Percentiles rank a stretch among this genome's conserved stretches.
These are phyloP conservation scores for Nicotiana undulata DNA, from an alignment of 257 asterid species.

Conservation along the genomic window DNA sequence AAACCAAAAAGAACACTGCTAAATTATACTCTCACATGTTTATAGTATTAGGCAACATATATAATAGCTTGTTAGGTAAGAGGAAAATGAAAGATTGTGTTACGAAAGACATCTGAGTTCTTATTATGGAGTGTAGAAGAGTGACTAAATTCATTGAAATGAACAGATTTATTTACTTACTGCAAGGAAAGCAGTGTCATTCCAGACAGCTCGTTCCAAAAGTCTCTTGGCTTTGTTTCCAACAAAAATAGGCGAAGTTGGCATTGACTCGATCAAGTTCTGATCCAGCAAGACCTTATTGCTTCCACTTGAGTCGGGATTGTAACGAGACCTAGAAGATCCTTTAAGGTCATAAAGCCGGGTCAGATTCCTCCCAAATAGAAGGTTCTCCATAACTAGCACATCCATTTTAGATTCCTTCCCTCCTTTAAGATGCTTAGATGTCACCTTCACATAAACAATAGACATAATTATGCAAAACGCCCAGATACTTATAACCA, in stretches of 20 bases:
- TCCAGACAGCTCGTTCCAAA: constrained; percentile 12
- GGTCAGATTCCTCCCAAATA: constrained; percentile 68
- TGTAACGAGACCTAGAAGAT: constrained; percentile 87
- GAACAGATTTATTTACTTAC: constrained; percentile 39
- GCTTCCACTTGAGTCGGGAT: constrained; percentile 78
- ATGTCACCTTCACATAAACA: constrained; percentile 48
- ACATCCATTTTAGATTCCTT: constrained; percentile 89
- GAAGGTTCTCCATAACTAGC: constrained; percentile 93
- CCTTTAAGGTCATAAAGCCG: constrained; percentile 95
- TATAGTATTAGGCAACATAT: not conserved
- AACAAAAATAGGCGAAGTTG: constrained; percentile 70
- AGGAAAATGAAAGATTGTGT: not conserved
- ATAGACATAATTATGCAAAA: constrained; percentile 10
- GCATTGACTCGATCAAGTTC: constrained; percentile 96
- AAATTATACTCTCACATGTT: not conserved
- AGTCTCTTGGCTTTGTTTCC: constrained; percentile 17
- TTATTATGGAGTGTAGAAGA: not conserved
- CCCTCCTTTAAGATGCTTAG: constrained; percentile 84
- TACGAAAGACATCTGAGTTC: not conserved
- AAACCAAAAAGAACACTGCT: not conserved
- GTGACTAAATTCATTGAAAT: not conserved
- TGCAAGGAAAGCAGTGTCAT: constrained; percentile 12
- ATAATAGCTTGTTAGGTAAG: not conserved
- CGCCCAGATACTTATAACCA: not conserved
- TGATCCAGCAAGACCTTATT: constrained; percentile 89